Evolutionary conservation across 225 moss, liverwort and hornwort genomes (phyloP).

Genomic region (Thuidium tamariscinum): DNA sequence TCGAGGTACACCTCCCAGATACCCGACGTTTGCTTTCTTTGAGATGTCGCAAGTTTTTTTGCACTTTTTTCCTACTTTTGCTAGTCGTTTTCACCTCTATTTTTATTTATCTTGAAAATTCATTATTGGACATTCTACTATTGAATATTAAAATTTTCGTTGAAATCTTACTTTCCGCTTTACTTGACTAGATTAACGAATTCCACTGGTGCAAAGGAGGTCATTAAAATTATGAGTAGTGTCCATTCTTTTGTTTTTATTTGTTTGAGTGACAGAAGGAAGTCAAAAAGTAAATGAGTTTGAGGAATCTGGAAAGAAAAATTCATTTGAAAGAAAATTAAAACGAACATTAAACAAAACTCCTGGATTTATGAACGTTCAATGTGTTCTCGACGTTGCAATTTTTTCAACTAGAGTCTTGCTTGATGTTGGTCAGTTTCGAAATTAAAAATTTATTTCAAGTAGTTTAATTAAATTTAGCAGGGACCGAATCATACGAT

Average conservation of each 20-base stretch:
- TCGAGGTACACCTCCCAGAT: conserved; percentile 44
- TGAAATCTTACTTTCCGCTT: neutral
- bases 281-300: neutral
- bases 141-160: neutral
- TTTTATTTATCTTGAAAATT: neutral
- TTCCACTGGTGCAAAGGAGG: neutral
- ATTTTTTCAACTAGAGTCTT: neutral
- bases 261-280: neutral
- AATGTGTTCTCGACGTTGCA: neutral
- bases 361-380: neutral
- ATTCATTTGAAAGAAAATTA: neutral
- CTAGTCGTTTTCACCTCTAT: neutral
- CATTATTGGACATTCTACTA: neutral
- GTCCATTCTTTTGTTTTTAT: neutral
- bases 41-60: neutral
- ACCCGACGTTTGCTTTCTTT: neutral
- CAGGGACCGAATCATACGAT: neutral
- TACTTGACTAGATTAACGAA: neutral
- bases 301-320: too few relatives aligned
- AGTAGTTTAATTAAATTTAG: neutral
- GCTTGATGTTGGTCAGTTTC: neutral
- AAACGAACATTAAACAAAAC: neutral
- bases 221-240: neutral
- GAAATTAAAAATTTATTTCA: neutral
- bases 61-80: neutral